These are phyloP conservation scores for Cytospora mali DNA, from an alignment of 2,329 filamentous ascomycete genomes.

Conservation along the genomic window DNA sequence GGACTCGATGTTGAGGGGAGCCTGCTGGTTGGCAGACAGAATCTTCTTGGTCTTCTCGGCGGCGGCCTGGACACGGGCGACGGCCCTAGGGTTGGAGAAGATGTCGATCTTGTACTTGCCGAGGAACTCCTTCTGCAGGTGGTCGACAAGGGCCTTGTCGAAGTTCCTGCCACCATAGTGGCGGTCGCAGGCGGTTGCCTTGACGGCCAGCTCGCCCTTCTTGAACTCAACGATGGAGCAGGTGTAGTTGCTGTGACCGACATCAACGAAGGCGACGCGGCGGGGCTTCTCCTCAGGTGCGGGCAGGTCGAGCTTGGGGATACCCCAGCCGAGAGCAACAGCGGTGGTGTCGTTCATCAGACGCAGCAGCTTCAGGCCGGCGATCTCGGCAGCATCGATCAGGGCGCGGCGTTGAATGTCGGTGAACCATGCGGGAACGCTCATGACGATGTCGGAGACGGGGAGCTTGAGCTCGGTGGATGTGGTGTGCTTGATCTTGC, in stretches of 20 bases:
- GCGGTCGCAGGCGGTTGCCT: slow-evolving; percentile 88
- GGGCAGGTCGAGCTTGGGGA: slow-evolving; percentile 95
- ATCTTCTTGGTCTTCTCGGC: slow-evolving; percentile 99
- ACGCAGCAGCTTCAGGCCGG: slow-evolving; percentile 87
- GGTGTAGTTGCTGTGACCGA: slow-evolving; percentile 96
- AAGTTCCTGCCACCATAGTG: slow-evolving; percentile 98
- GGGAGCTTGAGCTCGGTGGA: slow-evolving; percentile 85
- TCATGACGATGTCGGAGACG: slow-evolving; percentile 91
- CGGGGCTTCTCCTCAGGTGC: slow-evolving; percentile 86
- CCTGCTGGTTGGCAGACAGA: slow-evolving; percentile 89
- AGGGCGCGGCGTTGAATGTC: slow-evolving; percentile 88
- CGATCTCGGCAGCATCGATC: slow-evolving; percentile 90
- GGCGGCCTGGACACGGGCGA: slow-evolving; percentile 81
- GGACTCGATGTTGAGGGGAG: slow-evolving; percentile 94
- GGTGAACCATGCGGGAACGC: slow-evolving; percentile 95
- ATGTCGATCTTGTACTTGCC: slow-evolving; percentile 98
- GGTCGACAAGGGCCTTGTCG: slow-evolving; percentile 91
- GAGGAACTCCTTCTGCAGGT: slow-evolving; percentile 95
- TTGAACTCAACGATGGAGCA: slow-evolving; percentile 92
- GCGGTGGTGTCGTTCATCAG: slow-evolving; percentile 98
- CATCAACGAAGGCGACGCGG: slow-evolving; percentile 88
- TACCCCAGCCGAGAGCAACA: slow-evolving; percentile 92
- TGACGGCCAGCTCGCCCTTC: slow-evolving; percentile 94
- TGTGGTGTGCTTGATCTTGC: slow-evolving; percentile 89
- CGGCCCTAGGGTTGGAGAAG: slow-evolving; percentile 84